A percentile compares a stretch with the other conserved stretches of the same genome.
Evolutionary conservation across 2,329 filamentous ascomycete species (phyloP).

Genomic region (Salinomyces thailandicus): DNA sequence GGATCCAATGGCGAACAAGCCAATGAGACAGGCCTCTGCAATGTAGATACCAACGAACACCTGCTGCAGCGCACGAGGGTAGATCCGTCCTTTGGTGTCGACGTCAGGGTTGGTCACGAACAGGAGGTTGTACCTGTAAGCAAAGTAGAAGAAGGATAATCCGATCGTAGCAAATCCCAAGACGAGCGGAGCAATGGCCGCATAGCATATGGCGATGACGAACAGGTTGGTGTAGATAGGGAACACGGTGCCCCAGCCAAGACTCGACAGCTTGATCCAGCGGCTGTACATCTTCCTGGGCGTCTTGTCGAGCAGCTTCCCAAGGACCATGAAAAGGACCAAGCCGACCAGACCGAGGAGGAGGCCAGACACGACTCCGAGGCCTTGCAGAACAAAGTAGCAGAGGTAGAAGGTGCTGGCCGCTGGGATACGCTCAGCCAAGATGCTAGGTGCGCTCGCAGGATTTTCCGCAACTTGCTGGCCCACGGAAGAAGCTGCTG

Average conservation of each 20-base stretch:
- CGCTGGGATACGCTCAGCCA: conserved; percentile 49
- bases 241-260: conserved; percentile 76
- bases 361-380: conserved; percentile 64
- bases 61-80: conserved; percentile 79
- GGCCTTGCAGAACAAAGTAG: conserved; percentile 87
- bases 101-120: conserved; percentile 74
- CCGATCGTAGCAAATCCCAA: conserved; percentile 72
- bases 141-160: conserved; percentile 70
- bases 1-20: conserved; percentile 62
- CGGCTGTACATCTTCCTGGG: conserved; percentile 71
- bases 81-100: conserved; percentile 80
- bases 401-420: conserved; percentile 91
- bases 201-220: conserved; percentile 66
- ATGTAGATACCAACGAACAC: conserved; percentile 77
- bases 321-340: conserved; percentile 61
- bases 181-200: conserved; percentile 75
- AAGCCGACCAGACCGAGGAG: conserved; percentile 67
- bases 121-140: conserved; percentile 82
- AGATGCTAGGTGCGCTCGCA: conserved; percentile 15
- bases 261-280: conserved; percentile 61
- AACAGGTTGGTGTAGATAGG: conserved; percentile 73
- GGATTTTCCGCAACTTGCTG: conserved; percentile 55
- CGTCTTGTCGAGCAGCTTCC: conserved; percentile 63
- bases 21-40: conserved; percentile 66
- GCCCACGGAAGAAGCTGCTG: conserved; percentile 63